These are phyloP conservation scores for Fusarium xyrophilum DNA, from an alignment of 2,329 filamentous ascomycete species.

Conservation along the genomic window DNA sequence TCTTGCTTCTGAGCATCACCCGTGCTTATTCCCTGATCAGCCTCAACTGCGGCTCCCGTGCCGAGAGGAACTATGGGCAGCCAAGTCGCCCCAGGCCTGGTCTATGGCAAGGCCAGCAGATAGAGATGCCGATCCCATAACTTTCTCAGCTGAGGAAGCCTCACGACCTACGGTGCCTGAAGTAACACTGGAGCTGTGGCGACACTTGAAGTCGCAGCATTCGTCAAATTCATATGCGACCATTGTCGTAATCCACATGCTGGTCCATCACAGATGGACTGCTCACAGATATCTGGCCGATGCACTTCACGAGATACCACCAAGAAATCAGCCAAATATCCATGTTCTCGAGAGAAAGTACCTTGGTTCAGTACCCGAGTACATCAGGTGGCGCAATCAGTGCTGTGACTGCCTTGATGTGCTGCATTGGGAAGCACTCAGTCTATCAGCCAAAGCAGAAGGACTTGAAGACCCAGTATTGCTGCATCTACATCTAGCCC, in stretches of 20 bases:
- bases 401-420: background rate
- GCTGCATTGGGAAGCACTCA: background rate
- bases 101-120: fast-evolving
- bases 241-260: background rate
- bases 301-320: background rate
- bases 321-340: background rate
- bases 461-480: background rate
- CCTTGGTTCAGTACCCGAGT: background rate
- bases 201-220: background rate
- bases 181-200: background rate
- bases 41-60: background rate
- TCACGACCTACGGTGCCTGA: background rate
- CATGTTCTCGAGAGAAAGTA: background rate
- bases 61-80: background rate
- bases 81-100: background rate
- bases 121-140: fast-evolving
- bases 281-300: background rate
- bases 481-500: background rate
- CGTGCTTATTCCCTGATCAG: background rate
- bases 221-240: background rate
- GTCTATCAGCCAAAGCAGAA: background rate
- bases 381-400: background rate
- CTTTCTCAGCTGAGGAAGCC: background rate
- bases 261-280: background rate
- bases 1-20: background rate